Evolutionary conservation across 2,329 filamentous ascomycete genomes (phyloP).

Genomic region (Venturia aucupariae): DNA sequence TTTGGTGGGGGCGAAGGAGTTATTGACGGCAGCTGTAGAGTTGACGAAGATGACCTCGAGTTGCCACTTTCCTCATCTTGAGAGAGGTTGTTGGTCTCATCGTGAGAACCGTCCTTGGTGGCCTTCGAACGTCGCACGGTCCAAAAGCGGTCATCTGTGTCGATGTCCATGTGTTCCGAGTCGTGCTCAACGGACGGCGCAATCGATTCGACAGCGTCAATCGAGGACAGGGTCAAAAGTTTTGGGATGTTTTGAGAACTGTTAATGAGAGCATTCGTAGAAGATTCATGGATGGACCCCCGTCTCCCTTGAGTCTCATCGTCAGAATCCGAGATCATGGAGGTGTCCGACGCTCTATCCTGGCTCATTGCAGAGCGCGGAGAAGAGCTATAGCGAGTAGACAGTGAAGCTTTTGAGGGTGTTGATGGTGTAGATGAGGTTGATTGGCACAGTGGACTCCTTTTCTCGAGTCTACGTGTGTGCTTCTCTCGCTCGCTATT

Average conservation of each 20-base stretch:
- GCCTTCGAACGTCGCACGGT: neutral
- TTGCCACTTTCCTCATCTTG: conserved; percentile 18
- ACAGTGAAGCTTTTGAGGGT: neutral
- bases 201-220: conserved; percentile 7
- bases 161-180: neutral
- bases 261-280: conserved; percentile 33
- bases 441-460: conserved; percentile 12
- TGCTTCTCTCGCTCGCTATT: conserved; percentile 8
- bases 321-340: neutral
- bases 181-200: conserved; percentile 6
- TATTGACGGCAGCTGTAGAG: conserved; percentile 20
- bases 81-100: neutral
- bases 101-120: conserved; percentile 8
- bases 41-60: conserved; percentile 22
- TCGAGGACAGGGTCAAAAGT: conserved; percentile 18
- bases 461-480: neutral
- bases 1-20: conserved; percentile 19
- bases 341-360: neutral
- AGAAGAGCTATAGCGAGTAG: neutral
- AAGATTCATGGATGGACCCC: conserved; percentile 23
- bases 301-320: neutral
- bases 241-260: conserved; percentile 33
- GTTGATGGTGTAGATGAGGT: conserved; percentile 5
- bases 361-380: neutral
- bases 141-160: neutral